These are phyloP conservation scores for Apophysomyces variabilis DNA, from an alignment of 371 early-diverging fungal genomes.

Conservation along the genomic window DNA sequence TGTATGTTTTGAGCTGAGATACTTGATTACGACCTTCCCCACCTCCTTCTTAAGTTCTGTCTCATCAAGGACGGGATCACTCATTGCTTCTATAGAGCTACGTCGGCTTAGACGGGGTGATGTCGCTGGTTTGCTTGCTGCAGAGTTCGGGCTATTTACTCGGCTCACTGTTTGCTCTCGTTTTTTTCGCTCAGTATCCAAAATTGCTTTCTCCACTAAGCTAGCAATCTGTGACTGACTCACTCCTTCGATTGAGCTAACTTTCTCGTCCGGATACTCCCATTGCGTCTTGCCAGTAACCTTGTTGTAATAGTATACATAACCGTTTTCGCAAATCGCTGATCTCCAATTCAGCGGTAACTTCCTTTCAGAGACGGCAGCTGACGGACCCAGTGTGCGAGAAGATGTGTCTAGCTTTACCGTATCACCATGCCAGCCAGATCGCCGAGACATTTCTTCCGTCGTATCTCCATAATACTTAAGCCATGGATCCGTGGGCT, in stretches of 20 bases:
- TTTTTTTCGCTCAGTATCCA: slow-evolving; percentile 27
- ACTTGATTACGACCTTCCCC: slow-evolving; percentile 48
- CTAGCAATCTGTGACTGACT: slow-evolving; percentile 28
- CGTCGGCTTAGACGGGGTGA: slow-evolving; percentile 15
- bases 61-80: slow-evolving; percentile 26
- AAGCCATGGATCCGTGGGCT: neutral
- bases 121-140: slow-evolving; percentile 7
- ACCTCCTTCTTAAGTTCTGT: slow-evolving; percentile 49
- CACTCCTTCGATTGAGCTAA: slow-evolving; percentile 38
- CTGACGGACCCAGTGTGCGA: neutral
- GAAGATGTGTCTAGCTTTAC: slow-evolving; percentile 44
- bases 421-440: neutral
- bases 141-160: slow-evolving; percentile 3
- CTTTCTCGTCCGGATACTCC: slow-evolving; percentile 42
- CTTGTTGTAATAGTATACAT: slow-evolving; percentile 45
- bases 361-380: neutral
- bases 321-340: slow-evolving; percentile 38
- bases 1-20: slow-evolving; percentile 41
- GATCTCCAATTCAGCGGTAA: slow-evolving; percentile 44
- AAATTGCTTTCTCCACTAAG: slow-evolving; percentile 34
- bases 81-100: slow-evolving; percentile 9
- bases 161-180: slow-evolving; percentile 6
- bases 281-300: slow-evolving; percentile 50
- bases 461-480: neutral
- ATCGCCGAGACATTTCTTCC: neutral